phyloP scores from a whole-genome alignment of 2,329 filamentous ascomycete species.

The Beauveria pseudobassiana region DNA sequence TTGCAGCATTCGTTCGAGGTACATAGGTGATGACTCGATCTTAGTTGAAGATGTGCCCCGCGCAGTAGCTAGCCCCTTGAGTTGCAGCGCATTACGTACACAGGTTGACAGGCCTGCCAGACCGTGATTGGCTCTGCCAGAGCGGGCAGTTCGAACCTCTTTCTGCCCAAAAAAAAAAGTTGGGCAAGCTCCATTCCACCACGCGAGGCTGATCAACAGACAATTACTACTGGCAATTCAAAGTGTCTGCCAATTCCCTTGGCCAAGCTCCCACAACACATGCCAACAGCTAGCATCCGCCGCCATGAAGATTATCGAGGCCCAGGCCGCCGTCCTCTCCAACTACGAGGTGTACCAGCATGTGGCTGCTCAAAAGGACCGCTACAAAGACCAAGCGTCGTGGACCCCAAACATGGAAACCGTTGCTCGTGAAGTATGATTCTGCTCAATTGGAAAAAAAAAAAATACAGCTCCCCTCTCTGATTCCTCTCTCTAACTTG shows the following conservation, averaged over 20 bases:
- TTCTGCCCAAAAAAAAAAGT: conserved; percentile 2
- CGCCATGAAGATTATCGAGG: conserved; percentile 62
- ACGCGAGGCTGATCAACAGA: background rate
- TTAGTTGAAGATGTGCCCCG: too few species aligned
- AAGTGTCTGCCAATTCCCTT: background rate
- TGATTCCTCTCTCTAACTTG: background rate
- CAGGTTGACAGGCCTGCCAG: background rate
- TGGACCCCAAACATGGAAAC: conserved; percentile 53
- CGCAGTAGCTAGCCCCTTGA: background rate
- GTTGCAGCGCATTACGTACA: background rate
- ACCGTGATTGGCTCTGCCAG: background rate
- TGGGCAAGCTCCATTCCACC: background rate
- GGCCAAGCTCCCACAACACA: too few species aligned
- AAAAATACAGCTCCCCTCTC: background rate
- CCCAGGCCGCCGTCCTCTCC: conserved; percentile 61
- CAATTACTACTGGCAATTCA: background rate
- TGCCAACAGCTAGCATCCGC: background rate
- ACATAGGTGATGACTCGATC: too few species aligned
- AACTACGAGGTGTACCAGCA: conserved; percentile 69
- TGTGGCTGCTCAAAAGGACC: conserved; percentile 46
- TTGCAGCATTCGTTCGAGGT: too few species aligned
- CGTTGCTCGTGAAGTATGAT: conserved; percentile 54
- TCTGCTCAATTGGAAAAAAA: background rate
- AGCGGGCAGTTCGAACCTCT: background rate
- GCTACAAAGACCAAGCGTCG: conserved; percentile 45